Conservation (phyloP, 2,329 filamentous ascomycete genomes). For the Dothideomycetes sp. region DNA sequence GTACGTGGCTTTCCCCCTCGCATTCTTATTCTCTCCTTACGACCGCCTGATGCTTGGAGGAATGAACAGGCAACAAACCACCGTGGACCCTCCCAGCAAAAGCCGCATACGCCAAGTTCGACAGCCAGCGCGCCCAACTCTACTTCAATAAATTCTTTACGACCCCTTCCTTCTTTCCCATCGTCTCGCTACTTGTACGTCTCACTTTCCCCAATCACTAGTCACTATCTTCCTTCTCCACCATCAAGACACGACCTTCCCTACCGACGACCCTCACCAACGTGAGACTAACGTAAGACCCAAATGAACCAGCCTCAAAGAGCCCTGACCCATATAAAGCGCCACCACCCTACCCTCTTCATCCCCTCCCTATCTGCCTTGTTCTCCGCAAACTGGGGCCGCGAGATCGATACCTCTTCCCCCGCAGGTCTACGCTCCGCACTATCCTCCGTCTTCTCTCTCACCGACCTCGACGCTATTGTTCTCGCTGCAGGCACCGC, state of each 20-base stretch:
- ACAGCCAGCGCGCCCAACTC: no score
- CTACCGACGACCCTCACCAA: conserved; percentile 35
- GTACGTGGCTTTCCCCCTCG: conserved; percentile 31
- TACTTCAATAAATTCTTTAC: no score
- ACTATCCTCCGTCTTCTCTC: not conserved
- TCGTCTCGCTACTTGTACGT: no score
- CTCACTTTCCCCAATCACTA: no score
- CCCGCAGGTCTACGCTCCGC: not conserved
- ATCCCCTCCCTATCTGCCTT: not conserved
- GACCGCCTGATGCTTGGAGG: no score
- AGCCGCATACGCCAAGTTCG: no score
- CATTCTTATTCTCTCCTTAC: conserved; percentile 45
- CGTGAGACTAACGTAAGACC: not conserved
- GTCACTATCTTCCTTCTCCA: conserved; percentile 43
- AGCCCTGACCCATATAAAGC: not conserved
- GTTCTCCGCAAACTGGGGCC: not conserved
- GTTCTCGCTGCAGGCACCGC: conserved; percentile 35
- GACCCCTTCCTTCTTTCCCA: no score
- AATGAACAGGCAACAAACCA: no score
- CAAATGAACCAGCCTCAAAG: not conserved
- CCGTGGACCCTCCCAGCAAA: no score
- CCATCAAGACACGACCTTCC: conserved; percentile 27
- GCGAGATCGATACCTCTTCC: not conserved
- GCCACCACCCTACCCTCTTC: not conserved
- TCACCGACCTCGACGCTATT: not conserved